Evolutionary conservation across 495 filamentous ascomycete species (phyloP).

Genomic region (Tuber brumale): DNA sequence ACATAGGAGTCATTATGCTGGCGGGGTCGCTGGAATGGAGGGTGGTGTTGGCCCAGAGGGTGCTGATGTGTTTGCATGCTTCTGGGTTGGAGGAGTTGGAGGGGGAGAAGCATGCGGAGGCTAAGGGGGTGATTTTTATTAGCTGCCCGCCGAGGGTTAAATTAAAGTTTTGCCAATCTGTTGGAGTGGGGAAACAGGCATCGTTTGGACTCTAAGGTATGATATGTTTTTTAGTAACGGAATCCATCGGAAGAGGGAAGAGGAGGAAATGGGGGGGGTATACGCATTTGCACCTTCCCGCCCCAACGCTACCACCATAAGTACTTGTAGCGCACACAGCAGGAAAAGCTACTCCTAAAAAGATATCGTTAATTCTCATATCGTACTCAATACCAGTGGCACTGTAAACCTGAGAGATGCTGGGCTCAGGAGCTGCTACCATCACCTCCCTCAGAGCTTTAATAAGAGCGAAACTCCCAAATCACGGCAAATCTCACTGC

Average conservation of each 20-base stretch:
- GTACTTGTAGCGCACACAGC: neutral
- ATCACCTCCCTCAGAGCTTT: neutral
- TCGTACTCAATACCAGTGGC: neutral
- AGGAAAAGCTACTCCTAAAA: neutral
- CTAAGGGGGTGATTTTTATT: conserved; percentile 50
- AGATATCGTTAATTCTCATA: neutral
- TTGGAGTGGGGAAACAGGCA: conserved; percentile 45
- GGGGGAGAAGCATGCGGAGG: conserved; percentile 50
- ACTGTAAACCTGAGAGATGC: neutral
- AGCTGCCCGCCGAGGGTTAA: conserved; percentile 49
- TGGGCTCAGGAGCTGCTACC: neutral
- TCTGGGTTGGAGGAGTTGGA: conserved; percentile 41
- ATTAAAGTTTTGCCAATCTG: conserved; percentile 47
- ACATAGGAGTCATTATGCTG: neutral
- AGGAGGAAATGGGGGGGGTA: neutral
- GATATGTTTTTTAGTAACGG: neutral
- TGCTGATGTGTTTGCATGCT: conserved; percentile 28
- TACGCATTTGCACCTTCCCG: neutral
- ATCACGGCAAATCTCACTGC: neutral
- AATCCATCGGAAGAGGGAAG: neutral
- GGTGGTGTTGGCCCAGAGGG: neutral
- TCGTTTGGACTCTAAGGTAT: neutral
- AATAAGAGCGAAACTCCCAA: neutral
- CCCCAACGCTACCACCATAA: neutral
- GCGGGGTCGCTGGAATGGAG: conserved; percentile 7